Conservation (phyloP, 2,329 filamentous ascomycete species). For the Colletotrichum brevisporum region DNA sequence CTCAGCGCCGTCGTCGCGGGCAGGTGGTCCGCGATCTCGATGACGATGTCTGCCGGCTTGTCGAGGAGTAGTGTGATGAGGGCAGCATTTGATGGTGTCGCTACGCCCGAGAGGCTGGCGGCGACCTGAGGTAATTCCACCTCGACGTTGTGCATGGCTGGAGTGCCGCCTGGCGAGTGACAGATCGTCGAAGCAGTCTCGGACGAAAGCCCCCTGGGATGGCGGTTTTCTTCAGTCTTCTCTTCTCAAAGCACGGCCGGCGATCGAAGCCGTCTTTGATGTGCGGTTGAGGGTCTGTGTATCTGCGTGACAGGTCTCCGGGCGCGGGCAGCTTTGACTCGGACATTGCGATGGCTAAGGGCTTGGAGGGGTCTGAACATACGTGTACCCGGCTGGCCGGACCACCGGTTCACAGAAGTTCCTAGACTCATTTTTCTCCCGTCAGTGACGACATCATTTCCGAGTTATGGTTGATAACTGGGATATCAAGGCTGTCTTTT, state of each 20-base stretch:
- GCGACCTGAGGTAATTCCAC: background rate
- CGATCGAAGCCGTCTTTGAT: background rate
- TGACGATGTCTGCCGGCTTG: slow-evolving; percentile 29
- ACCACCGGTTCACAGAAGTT: background rate
- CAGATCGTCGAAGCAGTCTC: background rate
- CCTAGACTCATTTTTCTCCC: no score
- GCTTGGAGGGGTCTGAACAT: no score
- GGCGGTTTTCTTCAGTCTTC: slow-evolving; percentile 9
- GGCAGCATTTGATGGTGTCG: background rate
- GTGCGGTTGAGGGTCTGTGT: slow-evolving; percentile 12
- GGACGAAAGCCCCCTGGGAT: background rate
- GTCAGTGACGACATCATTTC: no score
- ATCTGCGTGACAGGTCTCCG: slow-evolving; percentile 8
- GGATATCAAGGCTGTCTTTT: no score
- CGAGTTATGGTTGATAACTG: no score
- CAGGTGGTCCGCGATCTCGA: slow-evolving; percentile 36
- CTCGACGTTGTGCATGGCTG: background rate
- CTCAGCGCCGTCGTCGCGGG: slow-evolving; percentile 30
- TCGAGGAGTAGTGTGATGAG: slow-evolving; percentile 4
- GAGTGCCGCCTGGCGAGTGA: background rate
- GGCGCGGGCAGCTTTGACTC: slow-evolving; percentile 17
- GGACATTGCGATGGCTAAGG: slow-evolving; percentile 6
- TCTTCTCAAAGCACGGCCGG: slow-evolving; percentile 6
- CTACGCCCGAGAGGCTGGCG: background rate
- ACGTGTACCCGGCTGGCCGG: slow-evolving; percentile 1